Conservation (phyloP, 331 rosid genomes). For the Malus hybrid region DNA sequence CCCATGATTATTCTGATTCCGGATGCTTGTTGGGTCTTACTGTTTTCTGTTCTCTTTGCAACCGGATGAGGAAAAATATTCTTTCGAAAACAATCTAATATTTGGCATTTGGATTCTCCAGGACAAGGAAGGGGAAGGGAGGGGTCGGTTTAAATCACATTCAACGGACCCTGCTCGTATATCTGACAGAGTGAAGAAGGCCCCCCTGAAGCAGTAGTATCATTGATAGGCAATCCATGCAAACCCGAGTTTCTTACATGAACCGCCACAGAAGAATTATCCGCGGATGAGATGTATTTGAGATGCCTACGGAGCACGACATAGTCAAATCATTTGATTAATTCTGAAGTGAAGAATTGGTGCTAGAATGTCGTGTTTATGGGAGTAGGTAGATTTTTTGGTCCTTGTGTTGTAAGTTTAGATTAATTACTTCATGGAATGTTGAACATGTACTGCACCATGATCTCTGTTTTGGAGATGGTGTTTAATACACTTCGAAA, state of each 20-base stretch:
- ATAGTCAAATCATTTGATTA: background rate
- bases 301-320: background rate
- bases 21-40: background rate
- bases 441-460: background rate
- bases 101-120: constrained; percentile 23
- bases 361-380: background rate
- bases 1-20: background rate
- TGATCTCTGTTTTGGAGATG: background rate
- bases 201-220: constrained; percentile 68
- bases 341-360: background rate
- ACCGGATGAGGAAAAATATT: background rate
- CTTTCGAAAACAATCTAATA: constrained; percentile 2
- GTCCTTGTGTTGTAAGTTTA: constrained; percentile 16
- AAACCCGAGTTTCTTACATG: constrained; percentile 5
- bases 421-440: background rate
- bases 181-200: constrained; percentile 96
- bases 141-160: constrained; percentile 97
- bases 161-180: constrained; percentile 87
- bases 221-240: background rate
- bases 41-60: background rate
- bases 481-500: background rate
- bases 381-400: background rate
- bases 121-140: constrained; percentile 91
- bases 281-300: background rate
- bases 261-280: constrained; percentile 8